Evolutionary conservation across 306 rosid genomes (phyloP).

Genomic region (Prinsepia uniflora): DNA sequence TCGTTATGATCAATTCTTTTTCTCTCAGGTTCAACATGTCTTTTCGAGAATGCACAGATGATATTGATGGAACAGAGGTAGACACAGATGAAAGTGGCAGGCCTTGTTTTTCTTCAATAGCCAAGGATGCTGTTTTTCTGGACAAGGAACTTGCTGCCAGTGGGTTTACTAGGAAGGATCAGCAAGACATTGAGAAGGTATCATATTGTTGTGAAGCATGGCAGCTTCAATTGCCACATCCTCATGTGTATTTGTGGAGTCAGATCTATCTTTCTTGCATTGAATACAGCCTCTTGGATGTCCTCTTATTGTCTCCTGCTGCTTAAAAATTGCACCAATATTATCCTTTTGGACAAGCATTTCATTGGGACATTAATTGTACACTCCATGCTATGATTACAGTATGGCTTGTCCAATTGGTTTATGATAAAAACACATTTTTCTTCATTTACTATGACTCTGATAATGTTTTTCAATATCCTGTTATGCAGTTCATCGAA

Average conservation of each 20-base stretch:
- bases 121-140: not conserved
- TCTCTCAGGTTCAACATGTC: conserved; percentile 64
- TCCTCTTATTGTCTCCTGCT: too few relatives aligned
- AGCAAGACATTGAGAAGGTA: conserved; percentile 73
- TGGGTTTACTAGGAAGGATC: conserved; percentile 32
- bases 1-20: conserved; percentile 11
- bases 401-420: not conserved
- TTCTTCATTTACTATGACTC: conserved; percentile 2
- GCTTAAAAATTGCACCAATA: not conserved
- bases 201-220: conserved; percentile 11
- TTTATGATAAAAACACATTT: not conserved
- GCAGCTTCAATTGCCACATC: not conserved
- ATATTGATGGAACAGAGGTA: conserved; percentile 20
- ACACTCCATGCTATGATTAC: not conserved
- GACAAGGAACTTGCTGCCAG: not conserved
- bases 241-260: not conserved
- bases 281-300: too few relatives aligned
- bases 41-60: conserved; percentile 50
- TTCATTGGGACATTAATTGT: not conserved
- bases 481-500: conserved; percentile 61
- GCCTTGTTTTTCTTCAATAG: conserved; percentile 2
- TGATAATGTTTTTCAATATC: conserved; percentile 19
- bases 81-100: not conserved
- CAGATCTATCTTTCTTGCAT: not conserved
- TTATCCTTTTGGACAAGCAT: not conserved